Conservation (phyloP, 2,329 filamentous ascomycete genomes). For the Hypocreales sp. region DNA sequence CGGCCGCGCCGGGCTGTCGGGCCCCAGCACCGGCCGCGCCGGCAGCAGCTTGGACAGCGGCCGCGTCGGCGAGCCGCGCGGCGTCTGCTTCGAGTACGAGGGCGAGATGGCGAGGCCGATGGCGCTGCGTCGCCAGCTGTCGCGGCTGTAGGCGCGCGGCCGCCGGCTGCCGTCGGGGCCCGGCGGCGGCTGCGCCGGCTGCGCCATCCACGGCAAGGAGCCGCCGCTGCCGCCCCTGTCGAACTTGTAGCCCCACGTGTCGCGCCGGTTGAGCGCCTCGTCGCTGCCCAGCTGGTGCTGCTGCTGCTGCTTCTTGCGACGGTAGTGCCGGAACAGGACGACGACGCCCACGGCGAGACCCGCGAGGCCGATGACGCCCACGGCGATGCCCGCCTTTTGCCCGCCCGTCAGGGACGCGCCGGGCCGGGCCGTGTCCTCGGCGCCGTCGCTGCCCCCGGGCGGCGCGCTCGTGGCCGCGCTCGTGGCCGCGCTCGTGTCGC, state of each 20-base stretch:
- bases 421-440: not conserved
- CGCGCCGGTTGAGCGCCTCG: constrained; percentile 8
- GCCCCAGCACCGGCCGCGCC: constrained; percentile 26
- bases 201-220: constrained; percentile 12
- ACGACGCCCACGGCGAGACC: constrained; percentile 32
- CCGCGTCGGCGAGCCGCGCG: constrained; percentile 12
- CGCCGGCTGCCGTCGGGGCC: constrained; percentile 5
- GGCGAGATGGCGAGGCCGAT: constrained; percentile 31
- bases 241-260: constrained; percentile 19
- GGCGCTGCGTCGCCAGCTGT: constrained; percentile 18
- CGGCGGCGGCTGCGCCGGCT: constrained; percentile 8
- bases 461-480: too few relatives aligned
- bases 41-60: constrained; percentile 28
- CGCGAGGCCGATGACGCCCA: constrained; percentile 35
- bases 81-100: constrained; percentile 7
- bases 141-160: constrained; percentile 10
- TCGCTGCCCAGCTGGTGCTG: constrained; percentile 1
- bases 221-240: constrained; percentile 10
- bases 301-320: constrained; percentile 21
- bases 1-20: not conserved
- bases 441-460: constrained; percentile 1
- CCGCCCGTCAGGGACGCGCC: constrained; percentile 15
- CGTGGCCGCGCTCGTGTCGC: too few relatives aligned
- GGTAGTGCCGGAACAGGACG: constrained; percentile 23
- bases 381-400: constrained; percentile 42